phyloP scores from a whole-genome alignment of 2,329 filamentous ascomycete species.

The Thyridium curvatum region DNA sequence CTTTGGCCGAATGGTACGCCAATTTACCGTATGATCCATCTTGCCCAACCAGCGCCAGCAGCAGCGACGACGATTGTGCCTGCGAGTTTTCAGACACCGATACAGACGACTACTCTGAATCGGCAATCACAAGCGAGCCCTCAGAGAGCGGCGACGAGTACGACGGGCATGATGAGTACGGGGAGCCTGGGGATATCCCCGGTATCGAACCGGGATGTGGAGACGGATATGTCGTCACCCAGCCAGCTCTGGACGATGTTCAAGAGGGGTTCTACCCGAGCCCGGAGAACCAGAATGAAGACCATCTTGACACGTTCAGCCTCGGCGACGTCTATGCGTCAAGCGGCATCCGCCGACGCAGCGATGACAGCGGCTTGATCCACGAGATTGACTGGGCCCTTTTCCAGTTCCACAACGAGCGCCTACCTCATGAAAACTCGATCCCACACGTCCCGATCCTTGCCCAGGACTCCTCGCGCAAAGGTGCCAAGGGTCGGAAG shows the following conservation, averaged over 20 bases:
- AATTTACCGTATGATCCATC: slow-evolving; percentile 27
- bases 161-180: slow-evolving; percentile 46
- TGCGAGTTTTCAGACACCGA: slow-evolving; percentile 59
- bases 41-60: slow-evolving; percentile 29
- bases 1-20: slow-evolving; percentile 34
- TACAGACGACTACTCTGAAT: slow-evolving; percentile 45
- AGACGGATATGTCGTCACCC: slow-evolving; percentile 76
- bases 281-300: slow-evolving; percentile 65
- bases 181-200: slow-evolving; percentile 68
- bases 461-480: slow-evolving; percentile 4
- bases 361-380: slow-evolving; percentile 60
- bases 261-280: slow-evolving; percentile 76
- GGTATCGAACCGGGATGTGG: slow-evolving; percentile 71
- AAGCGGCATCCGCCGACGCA: slow-evolving; percentile 76
- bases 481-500: background rate
- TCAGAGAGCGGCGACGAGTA: slow-evolving; percentile 36
- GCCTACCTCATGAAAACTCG: slow-evolving; percentile 65
- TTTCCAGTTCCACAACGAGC: slow-evolving; percentile 61
- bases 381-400: slow-evolving; percentile 97
- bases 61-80: slow-evolving; percentile 46
- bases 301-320: slow-evolving; percentile 75
- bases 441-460: slow-evolving; percentile 40
- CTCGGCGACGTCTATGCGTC: slow-evolving; percentile 84
- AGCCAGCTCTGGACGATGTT: slow-evolving; percentile 85
- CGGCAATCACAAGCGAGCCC: slow-evolving; percentile 44